Evolutionary conservation across 2,329 filamentous ascomycete genomes (phyloP), one percentile per base, ranked within the genome.

Genomic region (Epichloe amarillans): DNA sequence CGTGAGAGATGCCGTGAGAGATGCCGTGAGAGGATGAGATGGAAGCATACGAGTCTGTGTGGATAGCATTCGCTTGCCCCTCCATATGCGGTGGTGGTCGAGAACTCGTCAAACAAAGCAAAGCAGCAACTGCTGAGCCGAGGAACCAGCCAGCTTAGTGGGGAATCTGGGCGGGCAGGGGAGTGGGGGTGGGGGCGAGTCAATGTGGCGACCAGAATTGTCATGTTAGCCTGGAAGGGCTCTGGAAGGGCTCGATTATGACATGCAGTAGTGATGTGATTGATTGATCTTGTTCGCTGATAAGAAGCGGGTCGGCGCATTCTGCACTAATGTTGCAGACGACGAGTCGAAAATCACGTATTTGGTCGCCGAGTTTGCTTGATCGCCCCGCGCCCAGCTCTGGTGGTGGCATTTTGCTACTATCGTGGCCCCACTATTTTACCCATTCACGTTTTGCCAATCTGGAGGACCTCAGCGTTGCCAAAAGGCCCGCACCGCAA

Each of bases 121-220:
- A 30, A 19, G 46, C 46, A 37, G 21, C 23, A 7, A 43, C 45
- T 39, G 49, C 48, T 45, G 52, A 51, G 50, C 52, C 46, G 54
- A 55, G 52, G 54, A 46, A 41, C 38, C 38, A 21, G 46, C 15
- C 37, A 21, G n/a, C 19, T 19, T 40, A 38, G 35, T 36, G 47
- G 40, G n/a, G 19, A 42, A 42, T 15, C 15, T 23, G 8, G 26
- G 26, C 26, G 3, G 26, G 7, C 26, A 30, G 26, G 26, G 26
- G n/a, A n/a, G n/a, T n/a, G n/a, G n/a, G n/a, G n/a, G 23, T 5
- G 23, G 23, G 5, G 23, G 2, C 19, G 19, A 30, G 26, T 8
- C 1, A 10, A 30, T 8, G 26, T 30, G 26, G 26, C 26, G 26
- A 30, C 7, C 8, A 30, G 26, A 30, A 26, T 26, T 8, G 26